These are phyloP conservation scores for Austroboletus rostrupii DNA, from an alignment of 1,284 basidiomycete genomes.

Conservation along the genomic window DNA sequence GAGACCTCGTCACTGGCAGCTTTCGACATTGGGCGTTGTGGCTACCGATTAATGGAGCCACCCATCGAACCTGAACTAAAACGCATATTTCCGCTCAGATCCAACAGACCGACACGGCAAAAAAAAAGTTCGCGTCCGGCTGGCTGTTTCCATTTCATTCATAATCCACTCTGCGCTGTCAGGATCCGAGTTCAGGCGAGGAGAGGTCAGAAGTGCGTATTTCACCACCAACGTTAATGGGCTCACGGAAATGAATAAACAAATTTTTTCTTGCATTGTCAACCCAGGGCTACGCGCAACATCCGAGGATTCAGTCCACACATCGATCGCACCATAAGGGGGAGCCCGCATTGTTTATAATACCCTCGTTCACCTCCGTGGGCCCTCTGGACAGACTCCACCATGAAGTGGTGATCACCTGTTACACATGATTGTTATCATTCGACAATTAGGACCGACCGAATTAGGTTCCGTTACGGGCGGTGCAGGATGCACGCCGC, in stretches of 20 bases:
- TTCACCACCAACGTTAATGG: conserved; percentile 21
- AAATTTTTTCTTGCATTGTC: conserved; percentile 23
- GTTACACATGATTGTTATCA: conserved; percentile 20
- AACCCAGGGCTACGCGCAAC: conserved; percentile 17
- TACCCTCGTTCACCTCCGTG: conserved; percentile 15
- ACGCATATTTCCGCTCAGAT: conserved; percentile 9
- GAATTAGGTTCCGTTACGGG: conserved; percentile 18
- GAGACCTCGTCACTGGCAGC: conserved; percentile 19
- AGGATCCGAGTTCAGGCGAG: conserved; percentile 7
- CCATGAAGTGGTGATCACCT: conserved; percentile 10
- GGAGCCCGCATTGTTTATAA: background rate
- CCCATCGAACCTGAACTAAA: conserved; percentile 4
- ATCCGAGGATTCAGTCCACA: conserved; percentile 5
- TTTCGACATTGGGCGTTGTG: conserved; percentile 1
- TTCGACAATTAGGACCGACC: conserved; percentile 18
- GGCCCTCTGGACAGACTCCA: conserved; percentile 17
- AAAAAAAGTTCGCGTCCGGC: conserved; percentile 20
- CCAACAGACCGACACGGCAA: conserved; percentile 4
- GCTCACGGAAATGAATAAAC: conserved; percentile 29
- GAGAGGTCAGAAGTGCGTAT: conserved; percentile 21
- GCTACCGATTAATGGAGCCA: conserved; percentile 23
- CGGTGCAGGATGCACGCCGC: conserved; percentile 9
- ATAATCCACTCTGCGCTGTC: conserved; percentile 8
- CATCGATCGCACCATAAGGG: conserved; percentile 10
- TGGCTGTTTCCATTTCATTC: conserved; percentile 19